These are phyloP conservation scores for Linum tenue DNA, from an alignment of 345 rosid genomes.

Conservation along the genomic window DNA sequence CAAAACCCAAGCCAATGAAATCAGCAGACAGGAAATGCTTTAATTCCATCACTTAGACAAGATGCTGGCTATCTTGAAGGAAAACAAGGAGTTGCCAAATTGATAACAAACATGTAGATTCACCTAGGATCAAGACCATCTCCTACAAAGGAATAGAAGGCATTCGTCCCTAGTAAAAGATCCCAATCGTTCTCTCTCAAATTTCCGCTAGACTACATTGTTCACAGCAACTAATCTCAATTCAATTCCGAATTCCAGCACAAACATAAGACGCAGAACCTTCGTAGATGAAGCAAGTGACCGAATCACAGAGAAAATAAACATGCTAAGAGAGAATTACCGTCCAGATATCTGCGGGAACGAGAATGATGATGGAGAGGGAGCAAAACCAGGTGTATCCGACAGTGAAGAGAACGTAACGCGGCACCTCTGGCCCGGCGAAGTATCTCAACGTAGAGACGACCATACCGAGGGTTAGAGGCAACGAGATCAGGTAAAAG, in stretches of 20 bases:
- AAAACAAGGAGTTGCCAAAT: background rate
- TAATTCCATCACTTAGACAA: background rate
- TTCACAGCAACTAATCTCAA: background rate
- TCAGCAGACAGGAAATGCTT: background rate
- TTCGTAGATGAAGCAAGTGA: background rate
- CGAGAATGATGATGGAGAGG: conserved; percentile 90
- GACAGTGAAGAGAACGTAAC: conserved; percentile 84
- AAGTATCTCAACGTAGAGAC: conserved; percentile 69
- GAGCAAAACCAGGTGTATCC: conserved; percentile 99
- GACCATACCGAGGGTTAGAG: conserved; percentile 91
- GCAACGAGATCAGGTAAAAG: conserved; percentile 93
- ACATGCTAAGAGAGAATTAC: conserved; percentile 22
- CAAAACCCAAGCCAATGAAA: background rate
- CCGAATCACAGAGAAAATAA: background rate
- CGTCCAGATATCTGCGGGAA: conserved; percentile 95
- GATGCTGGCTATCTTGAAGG: too few species aligned
- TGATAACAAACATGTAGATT: background rate
- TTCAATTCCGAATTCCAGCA: background rate
- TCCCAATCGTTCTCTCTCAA: background rate
- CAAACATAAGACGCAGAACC: background rate
- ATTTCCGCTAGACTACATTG: background rate
- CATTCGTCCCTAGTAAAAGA: background rate
- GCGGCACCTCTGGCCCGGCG: conserved; percentile 91
- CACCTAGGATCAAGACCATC: background rate
- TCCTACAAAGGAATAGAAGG: background rate